Percentiles rank a stretch among this genome's conserved stretches.
These are phyloP conservation scores for Colletotrichum sp. DNA, from an alignment of 2,329 filamentous ascomycete genomes.

Conservation along the genomic window DNA sequence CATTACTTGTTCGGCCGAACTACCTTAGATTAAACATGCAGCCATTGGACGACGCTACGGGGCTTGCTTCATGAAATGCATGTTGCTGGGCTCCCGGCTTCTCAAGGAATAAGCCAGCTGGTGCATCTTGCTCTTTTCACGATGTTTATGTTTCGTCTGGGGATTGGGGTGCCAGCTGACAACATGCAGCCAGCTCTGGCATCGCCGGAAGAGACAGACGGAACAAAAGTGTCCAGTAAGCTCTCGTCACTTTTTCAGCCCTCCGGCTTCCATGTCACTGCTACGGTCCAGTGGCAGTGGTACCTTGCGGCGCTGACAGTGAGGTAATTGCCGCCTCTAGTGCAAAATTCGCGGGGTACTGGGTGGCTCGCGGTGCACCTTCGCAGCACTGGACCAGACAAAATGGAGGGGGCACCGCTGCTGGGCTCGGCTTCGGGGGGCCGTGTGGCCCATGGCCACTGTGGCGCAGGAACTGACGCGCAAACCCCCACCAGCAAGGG, in stretches of 20 bases:
- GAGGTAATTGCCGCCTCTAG: neutral
- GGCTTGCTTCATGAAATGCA: neutral
- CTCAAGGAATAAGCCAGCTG: neutral
- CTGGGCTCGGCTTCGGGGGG: neutral
- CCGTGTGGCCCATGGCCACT: neutral
- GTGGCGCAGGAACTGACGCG: slow-evolving; percentile 17
- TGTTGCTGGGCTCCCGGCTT: neutral
- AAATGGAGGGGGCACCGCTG: neutral
- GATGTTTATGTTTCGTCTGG: neutral
- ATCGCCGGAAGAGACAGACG: neutral
- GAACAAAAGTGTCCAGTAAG: neutral
- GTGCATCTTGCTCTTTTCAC: neutral
- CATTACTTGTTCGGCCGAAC: neutral
- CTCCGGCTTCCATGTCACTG: neutral
- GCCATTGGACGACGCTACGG: neutral
- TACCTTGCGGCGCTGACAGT: neutral
- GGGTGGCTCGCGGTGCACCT: neutral
- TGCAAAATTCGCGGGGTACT: neutral
- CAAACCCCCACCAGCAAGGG: slow-evolving; percentile 8
- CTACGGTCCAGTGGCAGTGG: neutral
- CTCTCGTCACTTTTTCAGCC: neutral
- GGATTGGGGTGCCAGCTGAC: neutral
- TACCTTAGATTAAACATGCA: neutral
- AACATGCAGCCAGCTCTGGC: neutral
- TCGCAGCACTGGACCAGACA: neutral